These are phyloP conservation scores for Ochetophila trinervis DNA, from an alignment of 306 rosid species.

Conservation along the genomic window DNA sequence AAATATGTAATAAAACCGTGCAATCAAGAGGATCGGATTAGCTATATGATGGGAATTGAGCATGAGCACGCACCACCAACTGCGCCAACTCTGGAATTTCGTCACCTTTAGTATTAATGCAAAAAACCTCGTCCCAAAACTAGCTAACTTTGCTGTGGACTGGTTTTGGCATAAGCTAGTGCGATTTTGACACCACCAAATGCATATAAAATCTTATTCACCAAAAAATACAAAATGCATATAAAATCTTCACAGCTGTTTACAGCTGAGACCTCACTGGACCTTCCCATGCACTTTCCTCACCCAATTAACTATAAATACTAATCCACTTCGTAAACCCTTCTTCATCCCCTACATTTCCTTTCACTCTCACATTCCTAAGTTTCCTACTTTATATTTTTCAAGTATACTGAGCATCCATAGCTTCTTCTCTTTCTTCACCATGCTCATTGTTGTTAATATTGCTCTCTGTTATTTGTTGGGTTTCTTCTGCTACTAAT, in stretches of 20 bases:
- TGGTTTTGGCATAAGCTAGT: background rate
- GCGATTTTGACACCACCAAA: background rate
- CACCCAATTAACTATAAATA: background rate
- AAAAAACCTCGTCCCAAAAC: no score
- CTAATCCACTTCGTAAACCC: no score
- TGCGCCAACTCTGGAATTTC: no score
- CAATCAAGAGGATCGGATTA: no score
- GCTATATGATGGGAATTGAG: no score
- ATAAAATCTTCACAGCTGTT: background rate
- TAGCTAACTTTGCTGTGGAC: no score
- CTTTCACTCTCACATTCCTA: background rate
- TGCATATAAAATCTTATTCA: no score
- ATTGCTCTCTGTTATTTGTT: background rate
- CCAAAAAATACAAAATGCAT: no score
- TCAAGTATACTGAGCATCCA: background rate
- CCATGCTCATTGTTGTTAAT: background rate
- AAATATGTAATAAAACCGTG: no score
- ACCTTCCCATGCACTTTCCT: slow-evolving; percentile 1
- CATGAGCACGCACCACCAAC: no score
- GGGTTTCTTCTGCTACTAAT: slow-evolving; percentile 12
- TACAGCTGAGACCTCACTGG: slow-evolving; percentile 1
- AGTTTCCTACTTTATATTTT: background rate
- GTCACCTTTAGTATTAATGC: no score
- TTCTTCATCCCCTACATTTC: background rate
- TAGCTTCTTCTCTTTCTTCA: slow-evolving; percentile 2